Base-by-base conservation (phyloP, 148 eudicot species). In the Persicaria tinctoria region DNA sequence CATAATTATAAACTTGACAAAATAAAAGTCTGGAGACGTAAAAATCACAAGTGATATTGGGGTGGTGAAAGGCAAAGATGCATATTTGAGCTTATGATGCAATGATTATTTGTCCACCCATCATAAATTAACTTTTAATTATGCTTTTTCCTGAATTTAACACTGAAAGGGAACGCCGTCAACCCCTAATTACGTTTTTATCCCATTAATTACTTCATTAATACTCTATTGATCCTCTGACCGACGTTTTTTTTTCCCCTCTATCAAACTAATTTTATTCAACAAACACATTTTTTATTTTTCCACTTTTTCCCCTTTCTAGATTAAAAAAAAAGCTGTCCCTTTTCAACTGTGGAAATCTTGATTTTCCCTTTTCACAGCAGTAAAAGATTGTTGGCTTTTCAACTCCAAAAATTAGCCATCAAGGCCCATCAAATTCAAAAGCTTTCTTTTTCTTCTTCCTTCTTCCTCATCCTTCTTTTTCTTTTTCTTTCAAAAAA, bases 31-130 rank as follows among this genome's bases (percentile, higher is more conserved):
- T 79, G 66, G 45, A 56, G 70, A 49, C 74, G 76, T 76, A 77
- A 78, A 72, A 70, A 77, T 78, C 76, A 80, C 78, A 62, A 78
- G 82, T 78, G 82, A 79, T 81, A 82, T 80, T 81, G 78, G 80
- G 86, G 64, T 74, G 76, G 71, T 79, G 74, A 73, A 70, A 57
- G 80, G 83, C 82, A 80, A 60, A 63, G 16, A 63, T 27, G 46
- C 10, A 63, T 63, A 32, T 63, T 63, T 23, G 44, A 62, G 68
- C 68, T 68, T 70, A 80, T 80, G 77, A 80, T 80, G 78, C 32
- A 79, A 48, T 70, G 32, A 82, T 83, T 38, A 75, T 80, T 63
- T 70, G 14, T 64, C 73, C 82, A 64, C 69, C 57, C 45, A 57
- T 32, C 41, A 77, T 18, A 54, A 63, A 63, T 27, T 14, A 27